Percentiles rank a stretch among this genome's conserved stretches.
phyloP scores from a whole-genome alignment of 306 rosid genomes.

The Lathyrus aphaca region DNA sequence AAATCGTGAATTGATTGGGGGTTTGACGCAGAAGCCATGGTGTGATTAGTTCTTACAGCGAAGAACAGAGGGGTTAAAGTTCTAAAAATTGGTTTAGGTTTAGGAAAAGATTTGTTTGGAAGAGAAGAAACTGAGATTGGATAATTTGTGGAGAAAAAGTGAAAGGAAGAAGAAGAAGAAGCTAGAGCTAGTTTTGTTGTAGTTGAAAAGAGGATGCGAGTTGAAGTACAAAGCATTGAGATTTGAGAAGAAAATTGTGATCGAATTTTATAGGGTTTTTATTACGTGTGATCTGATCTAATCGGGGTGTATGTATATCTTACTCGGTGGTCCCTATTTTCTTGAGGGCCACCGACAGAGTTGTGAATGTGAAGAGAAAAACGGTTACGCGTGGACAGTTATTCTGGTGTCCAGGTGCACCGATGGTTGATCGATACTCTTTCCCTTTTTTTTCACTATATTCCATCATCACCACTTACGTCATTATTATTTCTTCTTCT shows the following conservation, averaged over 20 bases:
- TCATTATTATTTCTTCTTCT: background rate
- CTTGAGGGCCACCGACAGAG: background rate
- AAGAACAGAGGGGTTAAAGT: conserved; percentile 15
- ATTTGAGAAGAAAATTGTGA: background rate
- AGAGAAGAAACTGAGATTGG: conserved; percentile 26
- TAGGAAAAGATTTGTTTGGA: conserved; percentile 19
- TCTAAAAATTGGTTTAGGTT: background rate
- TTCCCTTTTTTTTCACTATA: background rate
- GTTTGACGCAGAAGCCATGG: conserved; percentile 68
- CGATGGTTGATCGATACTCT: background rate
- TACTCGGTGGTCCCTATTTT: background rate
- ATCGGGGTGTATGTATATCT: background rate
- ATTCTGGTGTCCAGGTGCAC: background rate
- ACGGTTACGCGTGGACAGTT: conserved; percentile 30
- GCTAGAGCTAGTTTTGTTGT: conserved; percentile 19
- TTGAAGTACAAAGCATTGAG: conserved; percentile 46
- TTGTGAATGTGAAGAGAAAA: background rate
- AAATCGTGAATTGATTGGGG: conserved; percentile 59
- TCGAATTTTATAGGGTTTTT: background rate
- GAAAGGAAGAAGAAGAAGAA: conserved; percentile 26
- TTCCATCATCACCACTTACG: conserved; percentile 33
- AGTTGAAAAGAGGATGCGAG: conserved; percentile 37
- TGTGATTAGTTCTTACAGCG: conserved; percentile 40
- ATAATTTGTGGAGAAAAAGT: background rate
- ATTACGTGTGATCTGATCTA: too few relatives aligned